Percentiles rank a stretch among this genome's conserved stretches.
Evolutionary conservation across 192 early-diverging fungal genomes (phyloP).

Genomic region (Endogone sp.): DNA sequence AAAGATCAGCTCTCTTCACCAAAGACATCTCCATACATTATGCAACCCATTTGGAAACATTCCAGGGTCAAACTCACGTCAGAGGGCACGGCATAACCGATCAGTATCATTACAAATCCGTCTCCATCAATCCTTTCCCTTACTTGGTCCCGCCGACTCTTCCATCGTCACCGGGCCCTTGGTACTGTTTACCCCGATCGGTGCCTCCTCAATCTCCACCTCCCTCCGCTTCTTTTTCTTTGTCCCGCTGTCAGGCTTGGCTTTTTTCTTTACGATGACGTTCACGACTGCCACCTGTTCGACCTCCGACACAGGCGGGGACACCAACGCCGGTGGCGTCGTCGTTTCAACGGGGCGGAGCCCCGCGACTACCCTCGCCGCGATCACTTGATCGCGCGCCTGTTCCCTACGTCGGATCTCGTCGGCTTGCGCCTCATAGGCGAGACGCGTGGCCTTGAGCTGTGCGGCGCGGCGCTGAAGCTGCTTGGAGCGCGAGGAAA

Average conservation of each 20-base stretch:
- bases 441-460: conserved; percentile 6
- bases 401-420: conserved; percentile 16
- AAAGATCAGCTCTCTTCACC: no score
- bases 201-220: not conserved
- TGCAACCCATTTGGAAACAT: no score
- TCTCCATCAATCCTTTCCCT: no score
- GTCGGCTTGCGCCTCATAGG: conserved; percentile 13
- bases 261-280: not conserved
- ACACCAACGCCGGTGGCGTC: not conserved
- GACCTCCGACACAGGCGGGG: not conserved
- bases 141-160: no score
- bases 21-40: no score
- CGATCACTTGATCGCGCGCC: conserved; percentile 15
- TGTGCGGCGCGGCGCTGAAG: conserved; percentile 12
- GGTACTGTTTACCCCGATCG: no score
- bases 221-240: not conserved
- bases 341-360: not conserved
- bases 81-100: no score
- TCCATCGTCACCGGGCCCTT: no score
- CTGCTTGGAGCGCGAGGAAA: conserved; percentile 13
- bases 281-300: not conserved
- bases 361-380: conserved; percentile 4
- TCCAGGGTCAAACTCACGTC: no score
- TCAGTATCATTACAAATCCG: no score
- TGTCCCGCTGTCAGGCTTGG: not conserved